Conservation (phyloP, 2,329 filamentous ascomycete species). For the Rhinocladiella similis region DNA sequence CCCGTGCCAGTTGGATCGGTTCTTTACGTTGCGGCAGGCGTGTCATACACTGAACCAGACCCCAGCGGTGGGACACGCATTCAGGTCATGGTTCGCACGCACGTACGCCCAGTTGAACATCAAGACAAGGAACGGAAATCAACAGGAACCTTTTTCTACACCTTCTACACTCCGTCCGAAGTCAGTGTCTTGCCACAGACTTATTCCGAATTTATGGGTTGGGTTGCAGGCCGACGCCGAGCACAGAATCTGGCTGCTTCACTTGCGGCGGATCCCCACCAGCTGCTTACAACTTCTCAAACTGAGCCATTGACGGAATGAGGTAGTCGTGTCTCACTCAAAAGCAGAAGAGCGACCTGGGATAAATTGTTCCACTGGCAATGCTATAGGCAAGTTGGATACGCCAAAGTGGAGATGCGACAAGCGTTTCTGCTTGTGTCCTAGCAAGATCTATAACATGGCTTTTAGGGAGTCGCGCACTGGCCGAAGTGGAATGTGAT, state of each 20-base stretch:
- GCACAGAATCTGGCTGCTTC: conserved; percentile 54
- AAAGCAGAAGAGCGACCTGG: too few relatives aligned
- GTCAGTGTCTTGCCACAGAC: conserved; percentile 66
- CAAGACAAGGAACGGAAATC: conserved; percentile 58
- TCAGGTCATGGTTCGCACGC: conserved; percentile 70
- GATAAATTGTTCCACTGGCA: too few relatives aligned
- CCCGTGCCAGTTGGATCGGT: conserved; percentile 74
- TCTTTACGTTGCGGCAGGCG: conserved; percentile 69
- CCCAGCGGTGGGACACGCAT: conserved; percentile 58
- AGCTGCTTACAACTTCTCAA: conserved; percentile 14
- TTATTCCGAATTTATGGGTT: conserved; percentile 66
- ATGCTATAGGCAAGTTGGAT: too few relatives aligned
- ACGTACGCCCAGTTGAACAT: conserved; percentile 71
- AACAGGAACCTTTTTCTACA: conserved; percentile 76
- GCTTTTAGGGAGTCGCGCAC: too few relatives aligned
- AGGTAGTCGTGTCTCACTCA: neutral
- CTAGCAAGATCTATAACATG: too few relatives aligned
- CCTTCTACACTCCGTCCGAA: conserved; percentile 65
- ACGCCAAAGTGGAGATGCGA: too few relatives aligned
- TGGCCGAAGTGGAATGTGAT: too few relatives aligned
- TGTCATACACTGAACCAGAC: conserved; percentile 70
- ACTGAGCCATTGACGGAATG: conserved; percentile 23
- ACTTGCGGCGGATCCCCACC: conserved; percentile 28
- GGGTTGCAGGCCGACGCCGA: conserved; percentile 60
- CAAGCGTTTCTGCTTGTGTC: too few relatives aligned